A percentile compares a stretch with the other conserved stretches of the same genome.
phyloP scores from a whole-genome alignment of 2,329 filamentous ascomycete species.

The Neophaeococcomyces mojaviensis region DNA sequence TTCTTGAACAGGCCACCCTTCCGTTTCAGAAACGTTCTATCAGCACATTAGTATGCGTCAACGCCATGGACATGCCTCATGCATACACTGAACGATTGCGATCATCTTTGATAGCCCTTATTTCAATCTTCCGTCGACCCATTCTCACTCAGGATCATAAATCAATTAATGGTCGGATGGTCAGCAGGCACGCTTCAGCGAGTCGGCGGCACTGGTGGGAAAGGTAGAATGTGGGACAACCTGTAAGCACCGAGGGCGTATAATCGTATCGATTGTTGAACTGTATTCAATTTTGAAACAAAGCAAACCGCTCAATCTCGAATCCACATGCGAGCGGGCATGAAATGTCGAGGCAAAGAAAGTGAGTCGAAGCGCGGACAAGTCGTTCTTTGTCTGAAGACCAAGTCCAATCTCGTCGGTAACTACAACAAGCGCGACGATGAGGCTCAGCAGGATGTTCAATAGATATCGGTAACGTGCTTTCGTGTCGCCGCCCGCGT shows the following conservation, averaged over 20 bases:
- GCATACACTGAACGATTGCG: slow-evolving; percentile 94
- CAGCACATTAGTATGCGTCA: slow-evolving; percentile 17
- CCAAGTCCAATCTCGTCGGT: background rate
- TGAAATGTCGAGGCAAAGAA: background rate
- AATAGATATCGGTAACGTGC: background rate
- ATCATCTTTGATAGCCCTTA: slow-evolving; percentile 99
- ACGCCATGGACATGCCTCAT: slow-evolving; percentile 10
- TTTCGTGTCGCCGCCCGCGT: background rate
- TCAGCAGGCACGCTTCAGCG: background rate
- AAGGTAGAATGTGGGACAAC: background rate
- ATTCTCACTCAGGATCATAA: slow-evolving; percentile 45
- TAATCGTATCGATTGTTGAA: background rate
- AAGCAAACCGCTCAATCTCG: slow-evolving; percentile 1
- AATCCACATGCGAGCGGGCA: background rate
- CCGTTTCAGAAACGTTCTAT: slow-evolving; percentile 92
- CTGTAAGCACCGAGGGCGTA: background rate
- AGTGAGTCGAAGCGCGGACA: background rate
- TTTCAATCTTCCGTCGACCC: slow-evolving; percentile 99
- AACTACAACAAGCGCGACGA: background rate
- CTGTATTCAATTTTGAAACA: slow-evolving; percentile 6
- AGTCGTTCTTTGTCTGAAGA: slow-evolving; percentile 2
- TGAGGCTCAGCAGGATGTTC: slow-evolving; percentile 1
- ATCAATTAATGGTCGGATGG: background rate
- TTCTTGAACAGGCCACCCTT: slow-evolving; percentile 99
- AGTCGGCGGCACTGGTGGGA: background rate